phyloP scores from a whole-genome alignment of 257 asterid genomes.

The Leonotis leonurus region DNA sequence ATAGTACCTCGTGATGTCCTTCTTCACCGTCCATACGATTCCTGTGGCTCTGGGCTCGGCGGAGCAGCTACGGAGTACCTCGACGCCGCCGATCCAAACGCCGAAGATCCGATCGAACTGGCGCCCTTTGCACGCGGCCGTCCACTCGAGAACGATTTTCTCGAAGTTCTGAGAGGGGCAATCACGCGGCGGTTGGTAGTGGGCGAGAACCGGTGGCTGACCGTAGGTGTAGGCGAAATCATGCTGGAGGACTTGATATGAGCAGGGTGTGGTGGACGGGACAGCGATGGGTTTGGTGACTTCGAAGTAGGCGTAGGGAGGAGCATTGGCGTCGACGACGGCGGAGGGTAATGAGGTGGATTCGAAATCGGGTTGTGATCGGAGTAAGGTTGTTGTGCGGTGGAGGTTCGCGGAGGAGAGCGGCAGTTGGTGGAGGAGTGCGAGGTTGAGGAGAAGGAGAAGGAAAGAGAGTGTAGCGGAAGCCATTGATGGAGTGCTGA shows the following conservation, averaged over 20 bases:
- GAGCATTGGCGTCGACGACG: neutral
- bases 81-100: conserved; percentile 82
- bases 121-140: conserved; percentile 61
- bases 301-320: conserved; percentile 46
- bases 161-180: conserved; percentile 37
- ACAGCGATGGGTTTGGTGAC: conserved; percentile 48
- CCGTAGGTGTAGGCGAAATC: conserved; percentile 49
- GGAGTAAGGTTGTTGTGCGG: conserved; percentile 8
- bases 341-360: conserved; percentile 13
- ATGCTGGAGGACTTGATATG: conserved; percentile 40
- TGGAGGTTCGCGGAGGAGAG: conserved; percentile 33
- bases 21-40: conserved; percentile 59
- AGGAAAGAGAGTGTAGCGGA: conserved; percentile 10
- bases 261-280: conserved; percentile 42
- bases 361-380: conserved; percentile 23
- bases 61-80: conserved; percentile 75
- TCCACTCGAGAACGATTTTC: conserved; percentile 64
- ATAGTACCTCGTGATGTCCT: conserved; percentile 65
- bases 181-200: conserved; percentile 38
- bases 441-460: conserved; percentile 24
- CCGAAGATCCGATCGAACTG: conserved; percentile 78
- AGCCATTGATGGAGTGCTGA: conserved; percentile 9
- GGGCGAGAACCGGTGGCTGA: conserved; percentile 52
- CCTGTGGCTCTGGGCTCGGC: conserved; percentile 59
- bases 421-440: conserved; percentile 24